phyloP scores from a whole-genome alignment of 108 stramenopile species.

The Hondaea fermentalgiana region DNA sequence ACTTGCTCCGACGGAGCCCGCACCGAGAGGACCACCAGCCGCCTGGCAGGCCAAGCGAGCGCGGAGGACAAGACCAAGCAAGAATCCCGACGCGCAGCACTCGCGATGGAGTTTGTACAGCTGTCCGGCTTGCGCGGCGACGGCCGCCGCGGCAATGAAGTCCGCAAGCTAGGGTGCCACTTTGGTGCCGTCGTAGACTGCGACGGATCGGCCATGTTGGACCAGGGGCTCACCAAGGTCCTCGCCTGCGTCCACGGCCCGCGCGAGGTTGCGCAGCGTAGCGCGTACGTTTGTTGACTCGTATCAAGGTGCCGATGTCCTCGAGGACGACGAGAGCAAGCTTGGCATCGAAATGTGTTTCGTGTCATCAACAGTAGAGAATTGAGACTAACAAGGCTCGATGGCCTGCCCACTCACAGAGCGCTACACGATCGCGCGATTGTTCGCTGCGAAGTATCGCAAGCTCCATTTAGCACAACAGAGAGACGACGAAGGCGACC shows the following conservation, averaged over 20 bases:
- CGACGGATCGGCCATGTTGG: constrained; percentile 43
- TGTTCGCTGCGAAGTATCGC: neutral
- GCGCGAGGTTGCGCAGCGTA: constrained; percentile 32
- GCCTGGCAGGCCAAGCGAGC: too few relatives aligned
- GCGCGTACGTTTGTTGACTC: neutral
- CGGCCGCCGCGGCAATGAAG: constrained; percentile 33
- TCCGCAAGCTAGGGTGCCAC: constrained; percentile 29
- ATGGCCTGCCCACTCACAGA: neutral
- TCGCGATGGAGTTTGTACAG: neutral
- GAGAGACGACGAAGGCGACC: neutral
- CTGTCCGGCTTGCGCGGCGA: constrained; percentile 38
- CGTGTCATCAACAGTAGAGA: neutral
- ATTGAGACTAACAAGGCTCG: neutral
- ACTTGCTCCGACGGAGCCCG: too few relatives aligned
- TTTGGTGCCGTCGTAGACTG: constrained; percentile 28
- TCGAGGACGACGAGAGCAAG: neutral
- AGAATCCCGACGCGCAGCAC: too few relatives aligned
- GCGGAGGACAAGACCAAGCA: too few relatives aligned
- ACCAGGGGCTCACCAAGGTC: constrained; percentile 46
- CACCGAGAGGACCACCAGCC: too few relatives aligned
- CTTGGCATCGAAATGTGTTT: too few relatives aligned
- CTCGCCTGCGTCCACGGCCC: constrained; percentile 44
- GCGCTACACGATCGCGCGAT: neutral
- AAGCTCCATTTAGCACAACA: neutral
- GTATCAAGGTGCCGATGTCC: neutral